Evolutionary conservation across 176 grass and related monocot species (phyloP).

Genomic region (Triticum dicoccoides): DNA sequence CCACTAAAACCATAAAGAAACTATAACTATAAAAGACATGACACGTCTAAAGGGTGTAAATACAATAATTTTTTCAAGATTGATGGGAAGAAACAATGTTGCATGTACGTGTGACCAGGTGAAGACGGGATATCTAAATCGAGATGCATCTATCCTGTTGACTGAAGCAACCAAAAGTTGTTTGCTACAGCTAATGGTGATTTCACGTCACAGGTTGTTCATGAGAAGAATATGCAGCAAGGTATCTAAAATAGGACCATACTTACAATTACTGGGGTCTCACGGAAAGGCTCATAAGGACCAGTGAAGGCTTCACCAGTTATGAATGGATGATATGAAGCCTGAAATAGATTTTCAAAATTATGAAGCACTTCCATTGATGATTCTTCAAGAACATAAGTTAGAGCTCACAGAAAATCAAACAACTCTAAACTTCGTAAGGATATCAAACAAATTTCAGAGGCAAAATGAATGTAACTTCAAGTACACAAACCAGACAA

Average conservation of each 20-base stretch:
- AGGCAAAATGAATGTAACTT: not conserved
- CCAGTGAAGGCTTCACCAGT: slow-evolving; percentile 82
- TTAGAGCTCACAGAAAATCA: slow-evolving; percentile 11
- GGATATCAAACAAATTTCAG: slow-evolving; percentile 10
- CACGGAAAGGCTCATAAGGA: slow-evolving; percentile 71
- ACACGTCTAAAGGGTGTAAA: not conserved
- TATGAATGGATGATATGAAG: slow-evolving; percentile 92
- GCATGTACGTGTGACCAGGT: not conserved
- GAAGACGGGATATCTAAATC: slow-evolving; percentile 12
- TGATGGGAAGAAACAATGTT: not conserved
- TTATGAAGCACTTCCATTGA: slow-evolving; percentile 24
- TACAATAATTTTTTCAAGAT: not conserved
- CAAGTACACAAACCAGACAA: not conserved
- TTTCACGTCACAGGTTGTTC: slow-evolving; percentile 4
- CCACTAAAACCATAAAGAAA: not conserved
- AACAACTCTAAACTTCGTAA: not conserved
- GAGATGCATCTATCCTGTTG: slow-evolving; percentile 11
- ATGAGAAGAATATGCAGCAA: slow-evolving; percentile 17
- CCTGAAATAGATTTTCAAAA: slow-evolving; percentile 59
- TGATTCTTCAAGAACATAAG: slow-evolving; percentile 30
- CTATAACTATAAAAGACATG: not conserved
- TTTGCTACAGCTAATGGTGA: not conserved
- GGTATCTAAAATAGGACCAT: slow-evolving; percentile 16
- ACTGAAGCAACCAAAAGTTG: slow-evolving; percentile 5
- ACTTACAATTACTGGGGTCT: slow-evolving; percentile 95